These are phyloP conservation scores for Kodamaea jinghongensis DNA, from an alignment of 805 yeast species.

Conservation along the genomic window DNA sequence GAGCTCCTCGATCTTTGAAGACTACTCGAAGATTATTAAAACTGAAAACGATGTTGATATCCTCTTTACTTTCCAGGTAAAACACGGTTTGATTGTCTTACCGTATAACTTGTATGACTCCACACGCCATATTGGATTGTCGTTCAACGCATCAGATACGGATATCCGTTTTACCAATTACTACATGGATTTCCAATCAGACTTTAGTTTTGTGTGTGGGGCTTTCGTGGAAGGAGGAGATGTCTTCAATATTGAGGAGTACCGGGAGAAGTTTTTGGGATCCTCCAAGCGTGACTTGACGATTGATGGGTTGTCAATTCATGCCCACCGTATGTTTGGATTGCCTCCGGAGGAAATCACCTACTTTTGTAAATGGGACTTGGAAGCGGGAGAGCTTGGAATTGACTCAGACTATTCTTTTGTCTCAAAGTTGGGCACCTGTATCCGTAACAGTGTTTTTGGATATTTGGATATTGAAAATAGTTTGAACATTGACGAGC, in stretches of 20 bases:
- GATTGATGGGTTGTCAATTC: slow-evolving; percentile 61
- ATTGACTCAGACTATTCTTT: slow-evolving; percentile 51
- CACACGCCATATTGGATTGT: slow-evolving; percentile 56
- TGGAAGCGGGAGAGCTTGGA: slow-evolving; percentile 58
- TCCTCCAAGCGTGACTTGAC: slow-evolving; percentile 32
- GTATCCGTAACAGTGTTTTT: slow-evolving; percentile 51
- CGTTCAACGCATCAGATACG: slow-evolving; percentile 63
- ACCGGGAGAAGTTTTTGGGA: slow-evolving; percentile 12
- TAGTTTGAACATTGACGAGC: slow-evolving; percentile 55
- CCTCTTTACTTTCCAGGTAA: slow-evolving; percentile 65
- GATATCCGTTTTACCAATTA: slow-evolving; percentile 87
- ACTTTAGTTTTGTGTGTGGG: slow-evolving; percentile 56
- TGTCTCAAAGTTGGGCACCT: slow-evolving; percentile 40
- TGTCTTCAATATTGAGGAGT: slow-evolving; percentile 24
- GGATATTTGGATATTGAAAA: slow-evolving; percentile 78
- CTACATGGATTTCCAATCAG: slow-evolving; percentile 88
- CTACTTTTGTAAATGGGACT: slow-evolving; percentile 87
- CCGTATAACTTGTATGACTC: slow-evolving; percentile 73
- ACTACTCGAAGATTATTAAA: slow-evolving; percentile 42
- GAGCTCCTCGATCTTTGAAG: slow-evolving; percentile 10
- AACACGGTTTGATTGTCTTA: slow-evolving; percentile 66
- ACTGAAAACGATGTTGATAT: slow-evolving; percentile 75
- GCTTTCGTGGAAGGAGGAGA: slow-evolving; percentile 23
- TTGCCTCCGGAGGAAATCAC: slow-evolving; percentile 87
- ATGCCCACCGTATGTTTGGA: slow-evolving; percentile 93